These are phyloP conservation scores for Sanghuangporus baumii DNA, from an alignment of 1,284 basidiomycete genomes.

Conservation along the genomic window DNA sequence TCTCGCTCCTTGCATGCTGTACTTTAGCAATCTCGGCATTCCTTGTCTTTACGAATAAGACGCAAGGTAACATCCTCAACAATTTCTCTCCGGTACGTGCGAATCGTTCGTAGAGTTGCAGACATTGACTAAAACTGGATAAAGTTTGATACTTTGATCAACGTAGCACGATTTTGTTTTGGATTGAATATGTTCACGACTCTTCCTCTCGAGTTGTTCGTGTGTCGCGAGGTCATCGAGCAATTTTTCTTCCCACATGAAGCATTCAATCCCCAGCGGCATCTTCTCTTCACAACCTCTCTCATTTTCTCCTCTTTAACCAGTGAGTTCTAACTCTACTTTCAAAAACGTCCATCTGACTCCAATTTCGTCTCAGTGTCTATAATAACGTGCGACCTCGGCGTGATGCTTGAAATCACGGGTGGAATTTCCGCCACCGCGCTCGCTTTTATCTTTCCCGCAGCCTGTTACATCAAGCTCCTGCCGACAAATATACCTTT, in stretches of 20 bases:
- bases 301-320: constrained; percentile 83
- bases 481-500: constrained; percentile 52
- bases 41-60: constrained; percentile 91
- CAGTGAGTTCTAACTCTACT: constrained; percentile 42
- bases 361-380: constrained; percentile 51
- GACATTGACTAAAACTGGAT: not conserved
- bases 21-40: constrained; percentile 90
- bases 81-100: constrained; percentile 71
- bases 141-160: constrained; percentile 80
- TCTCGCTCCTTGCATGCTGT: constrained; percentile 78
- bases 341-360: not conserved
- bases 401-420: constrained; percentile 95
- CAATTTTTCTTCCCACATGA: constrained; percentile 90
- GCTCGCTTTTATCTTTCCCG: constrained; percentile 92
- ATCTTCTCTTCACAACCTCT: constrained; percentile 85
- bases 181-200: constrained; percentile 99
- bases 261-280: constrained; percentile 74
- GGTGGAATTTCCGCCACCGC: constrained; percentile 93
- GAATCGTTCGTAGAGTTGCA: not conserved
- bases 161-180: constrained; percentile 92
- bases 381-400: constrained; percentile 92
- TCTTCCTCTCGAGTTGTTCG: constrained; percentile 87
- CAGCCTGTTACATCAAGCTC: constrained; percentile 82
- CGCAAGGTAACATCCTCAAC: constrained; percentile 91
- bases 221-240: constrained; percentile 92